Evolutionary conservation across 202 grass and related monocot species (phyloP).

Genomic region (Schoenoplectus tabernaemontani): DNA sequence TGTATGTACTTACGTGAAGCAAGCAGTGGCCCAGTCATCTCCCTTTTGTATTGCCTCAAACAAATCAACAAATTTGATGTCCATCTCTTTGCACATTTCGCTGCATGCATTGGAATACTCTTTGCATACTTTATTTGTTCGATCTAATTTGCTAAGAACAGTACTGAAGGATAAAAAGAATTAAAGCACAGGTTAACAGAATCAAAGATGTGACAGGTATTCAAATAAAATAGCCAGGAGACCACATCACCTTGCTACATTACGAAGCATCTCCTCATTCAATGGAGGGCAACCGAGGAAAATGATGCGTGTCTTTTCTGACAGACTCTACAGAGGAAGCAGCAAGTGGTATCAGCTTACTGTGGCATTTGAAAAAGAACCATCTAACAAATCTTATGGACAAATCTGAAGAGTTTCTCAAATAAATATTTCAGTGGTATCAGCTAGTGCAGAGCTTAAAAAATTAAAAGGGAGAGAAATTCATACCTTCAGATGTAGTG

Average conservation of each 20-base stretch:
- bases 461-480: neutral
- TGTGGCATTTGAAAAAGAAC: neutral
- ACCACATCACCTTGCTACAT: conserved; percentile 29
- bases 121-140: conserved; percentile 57
- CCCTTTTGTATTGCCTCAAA: conserved; percentile 56
- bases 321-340: conserved; percentile 50
- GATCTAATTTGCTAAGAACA: conserved; percentile 45
- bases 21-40: conserved; percentile 49
- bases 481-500: conserved; percentile 62
- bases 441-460: neutral
- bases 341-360: conserved; percentile 2
- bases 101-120: conserved; percentile 70
- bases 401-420: neutral
- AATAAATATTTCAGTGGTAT: neutral
- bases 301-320: conserved; percentile 55
- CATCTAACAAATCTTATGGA: neutral
- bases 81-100: conserved; percentile 64
- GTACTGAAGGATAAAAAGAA: conserved; percentile 24
- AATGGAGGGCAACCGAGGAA: conserved; percentile 83
- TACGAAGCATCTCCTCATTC: conserved; percentile 60
- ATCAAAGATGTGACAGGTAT: neutral
- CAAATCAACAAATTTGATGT: conserved; percentile 74
- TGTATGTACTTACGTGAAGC: conserved; percentile 56
- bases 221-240: neutral
- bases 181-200: neutral